These are phyloP conservation scores for Lactarius akahatsu DNA, from an alignment of 768 basidiomycete species.

Conservation along the genomic window DNA sequence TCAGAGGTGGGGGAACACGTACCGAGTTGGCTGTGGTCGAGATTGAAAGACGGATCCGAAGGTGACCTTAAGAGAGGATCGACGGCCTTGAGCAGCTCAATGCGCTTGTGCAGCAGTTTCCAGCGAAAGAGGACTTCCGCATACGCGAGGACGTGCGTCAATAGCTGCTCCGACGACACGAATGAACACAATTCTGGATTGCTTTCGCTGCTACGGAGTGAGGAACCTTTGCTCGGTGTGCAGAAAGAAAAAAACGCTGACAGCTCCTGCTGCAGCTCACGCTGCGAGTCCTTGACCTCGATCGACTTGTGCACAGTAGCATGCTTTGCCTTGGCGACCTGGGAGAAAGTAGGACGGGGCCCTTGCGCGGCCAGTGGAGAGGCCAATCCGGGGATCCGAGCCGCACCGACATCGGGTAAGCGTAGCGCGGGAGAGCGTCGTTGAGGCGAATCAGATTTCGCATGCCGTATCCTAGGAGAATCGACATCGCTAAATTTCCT, in stretches of 20 bases:
- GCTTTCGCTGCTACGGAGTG: constrained; percentile 6
- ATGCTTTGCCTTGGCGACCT: constrained; percentile 38
- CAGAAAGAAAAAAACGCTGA: constrained; percentile 6
- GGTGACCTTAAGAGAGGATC: constrained; percentile 32
- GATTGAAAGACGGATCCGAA: constrained; percentile 18
- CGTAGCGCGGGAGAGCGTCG: constrained; percentile 31
- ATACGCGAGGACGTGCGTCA: constrained; percentile 64
- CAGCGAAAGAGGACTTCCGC: constrained; percentile 75
- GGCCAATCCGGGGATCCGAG: constrained; percentile 18
- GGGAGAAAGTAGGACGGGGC: constrained; percentile 43
- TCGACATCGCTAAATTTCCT: constrained; percentile 21
- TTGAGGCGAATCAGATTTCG: constrained; percentile 19
- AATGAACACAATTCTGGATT: constrained; percentile 1
- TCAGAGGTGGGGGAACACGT: neutral
- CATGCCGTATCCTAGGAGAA: constrained; percentile 1
- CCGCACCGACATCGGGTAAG: constrained; percentile 49
- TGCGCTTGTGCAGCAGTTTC: constrained; percentile 66
- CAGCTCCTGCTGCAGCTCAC: constrained; percentile 26
- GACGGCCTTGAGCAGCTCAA: constrained; percentile 71
- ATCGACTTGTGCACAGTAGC: constrained; percentile 41
- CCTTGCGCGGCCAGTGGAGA: constrained; percentile 26
- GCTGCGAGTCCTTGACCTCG: constrained; percentile 35
- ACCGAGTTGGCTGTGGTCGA: constrained; percentile 31
- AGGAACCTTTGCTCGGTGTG: neutral
- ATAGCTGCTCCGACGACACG: constrained; percentile 39